phyloP scores from a whole-genome alignment of 2,329 filamentous ascomycete species.

The Paramyrothecium sp. region DNA sequence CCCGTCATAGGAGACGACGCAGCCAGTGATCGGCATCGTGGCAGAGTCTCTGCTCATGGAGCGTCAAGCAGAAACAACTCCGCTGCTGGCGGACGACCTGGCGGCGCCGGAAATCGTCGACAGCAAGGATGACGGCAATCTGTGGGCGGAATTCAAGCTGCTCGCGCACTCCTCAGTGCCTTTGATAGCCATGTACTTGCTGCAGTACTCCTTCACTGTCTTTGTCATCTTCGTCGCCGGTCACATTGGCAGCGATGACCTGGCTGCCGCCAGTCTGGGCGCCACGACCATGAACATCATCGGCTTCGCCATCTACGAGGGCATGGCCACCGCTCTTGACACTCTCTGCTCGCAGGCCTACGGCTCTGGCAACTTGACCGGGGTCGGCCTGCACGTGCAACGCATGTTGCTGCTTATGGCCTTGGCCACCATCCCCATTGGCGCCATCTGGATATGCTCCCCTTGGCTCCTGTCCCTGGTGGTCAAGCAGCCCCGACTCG shows the following conservation, averaged over 20 bases:
- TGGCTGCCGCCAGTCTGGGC: conserved; percentile 43
- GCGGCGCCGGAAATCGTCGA: too few relatives aligned
- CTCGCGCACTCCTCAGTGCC: conserved; percentile 34
- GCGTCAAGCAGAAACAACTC: too few relatives aligned
- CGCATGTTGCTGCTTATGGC: conserved; percentile 50
- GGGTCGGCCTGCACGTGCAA: conserved; percentile 51
- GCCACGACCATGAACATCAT: conserved; percentile 54
- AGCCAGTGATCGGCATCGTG: too few relatives aligned
- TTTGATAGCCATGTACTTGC: conserved; percentile 50
- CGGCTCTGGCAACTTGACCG: conserved; percentile 37
- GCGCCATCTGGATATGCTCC: conserved; percentile 45
- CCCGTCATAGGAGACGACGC: too few relatives aligned
- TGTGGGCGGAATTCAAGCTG: conserved; percentile 13
- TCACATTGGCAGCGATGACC: conserved; percentile 48
- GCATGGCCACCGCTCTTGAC: conserved; percentile 23
- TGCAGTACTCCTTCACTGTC: conserved; percentile 52
- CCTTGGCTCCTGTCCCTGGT: conserved; percentile 42
- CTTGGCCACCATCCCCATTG: conserved; percentile 45
- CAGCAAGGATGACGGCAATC: too few relatives aligned
- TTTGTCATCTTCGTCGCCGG: conserved; percentile 51
- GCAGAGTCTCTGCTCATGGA: too few relatives aligned
- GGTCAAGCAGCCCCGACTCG: conserved; percentile 45
- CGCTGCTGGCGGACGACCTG: too few relatives aligned
- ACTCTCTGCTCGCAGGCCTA: conserved; percentile 21
- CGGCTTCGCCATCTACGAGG: conserved; percentile 40